Evolutionary conservation across 2,329 filamentous ascomycete species (phyloP).

Genomic region (Curvularia eragrostidis): DNA sequence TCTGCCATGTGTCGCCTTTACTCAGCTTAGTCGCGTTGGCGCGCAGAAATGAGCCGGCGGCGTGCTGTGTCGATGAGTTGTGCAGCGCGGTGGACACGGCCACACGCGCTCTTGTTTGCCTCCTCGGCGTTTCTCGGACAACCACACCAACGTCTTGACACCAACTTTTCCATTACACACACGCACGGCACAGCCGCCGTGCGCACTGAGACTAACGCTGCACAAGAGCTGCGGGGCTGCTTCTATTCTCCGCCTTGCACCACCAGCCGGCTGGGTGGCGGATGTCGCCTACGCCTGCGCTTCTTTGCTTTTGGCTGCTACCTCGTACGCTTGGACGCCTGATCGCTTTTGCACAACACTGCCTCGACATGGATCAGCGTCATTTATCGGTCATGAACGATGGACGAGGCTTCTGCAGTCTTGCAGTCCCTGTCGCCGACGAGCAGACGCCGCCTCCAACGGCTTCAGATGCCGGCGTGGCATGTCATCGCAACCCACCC

Average conservation of each 20-base stretch:
- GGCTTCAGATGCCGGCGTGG: slow-evolving; percentile 1
- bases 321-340: background rate
- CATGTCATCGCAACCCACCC: slow-evolving; percentile 10
- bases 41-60: slow-evolving; percentile 7
- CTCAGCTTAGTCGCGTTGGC: background rate
- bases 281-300: slow-evolving; percentile 5
- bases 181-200: slow-evolving; percentile 7
- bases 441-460: background rate
- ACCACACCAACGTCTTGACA: slow-evolving; percentile 13
- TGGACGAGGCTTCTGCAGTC: background rate
- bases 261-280: slow-evolving; percentile 7
- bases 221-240: slow-evolving; percentile 13
- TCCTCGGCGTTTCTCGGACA: slow-evolving; percentile 23
- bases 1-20: slow-evolving; percentile 8
- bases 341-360: background rate
- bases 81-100: slow-evolving; percentile 14
- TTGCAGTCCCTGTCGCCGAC: background rate
- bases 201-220: background rate
- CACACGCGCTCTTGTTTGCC: slow-evolving; percentile 24
- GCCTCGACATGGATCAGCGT: background rate
- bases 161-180: background rate
- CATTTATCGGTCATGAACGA: background rate
- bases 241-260: slow-evolving; percentile 8
- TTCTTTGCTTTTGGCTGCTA: slow-evolving; percentile 26
- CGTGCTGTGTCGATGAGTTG: background rate